A percentile compares a stretch with the other conserved stretches of the same genome.
phyloP scores from a whole-genome alignment of 441 rosid species.

The Erysimum cheiri region DNA sequence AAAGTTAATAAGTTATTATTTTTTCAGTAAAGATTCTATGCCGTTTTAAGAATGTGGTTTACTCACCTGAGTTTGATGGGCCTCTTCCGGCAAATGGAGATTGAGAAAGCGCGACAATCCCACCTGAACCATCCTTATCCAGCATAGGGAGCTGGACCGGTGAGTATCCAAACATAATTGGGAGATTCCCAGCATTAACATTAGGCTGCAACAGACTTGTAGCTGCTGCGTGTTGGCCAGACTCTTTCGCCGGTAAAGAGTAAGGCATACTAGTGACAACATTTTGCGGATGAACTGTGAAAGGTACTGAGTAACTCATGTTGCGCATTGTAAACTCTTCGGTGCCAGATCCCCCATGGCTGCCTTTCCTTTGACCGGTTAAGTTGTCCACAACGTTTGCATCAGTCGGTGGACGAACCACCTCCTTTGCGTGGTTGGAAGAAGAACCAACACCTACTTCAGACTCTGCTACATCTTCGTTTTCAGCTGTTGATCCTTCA shows the following conservation, averaged over 20 bases:
- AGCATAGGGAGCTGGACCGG: conserved; percentile 79
- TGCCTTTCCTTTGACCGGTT: conserved; percentile 56
- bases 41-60: background rate
- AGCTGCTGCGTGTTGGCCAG: conserved; percentile 53
- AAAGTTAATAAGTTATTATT: background rate
- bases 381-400: conserved; percentile 47
- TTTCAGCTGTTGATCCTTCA: conserved; percentile 87
- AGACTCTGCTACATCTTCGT: conserved; percentile 95
- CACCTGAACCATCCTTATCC: conserved; percentile 83
- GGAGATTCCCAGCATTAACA: conserved; percentile 62
- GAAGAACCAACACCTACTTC: conserved; percentile 86
- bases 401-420: conserved; percentile 53
- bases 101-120: conserved; percentile 59
- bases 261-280: conserved; percentile 58
- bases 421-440: conserved; percentile 65
- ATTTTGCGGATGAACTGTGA: conserved; percentile 58
- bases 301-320: conserved; percentile 58
- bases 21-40: background rate
- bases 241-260: conserved; percentile 58
- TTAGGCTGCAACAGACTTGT: conserved; percentile 56
- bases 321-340: conserved; percentile 65
- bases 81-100: conserved; percentile 63
- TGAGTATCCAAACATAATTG: conserved; percentile 74
- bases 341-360: conserved; percentile 51
- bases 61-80: conserved; percentile 61